phyloP scores from a whole-genome alignment of 2,329 filamentous ascomycete genomes.

The Pestalotiopsis fici region DNA sequence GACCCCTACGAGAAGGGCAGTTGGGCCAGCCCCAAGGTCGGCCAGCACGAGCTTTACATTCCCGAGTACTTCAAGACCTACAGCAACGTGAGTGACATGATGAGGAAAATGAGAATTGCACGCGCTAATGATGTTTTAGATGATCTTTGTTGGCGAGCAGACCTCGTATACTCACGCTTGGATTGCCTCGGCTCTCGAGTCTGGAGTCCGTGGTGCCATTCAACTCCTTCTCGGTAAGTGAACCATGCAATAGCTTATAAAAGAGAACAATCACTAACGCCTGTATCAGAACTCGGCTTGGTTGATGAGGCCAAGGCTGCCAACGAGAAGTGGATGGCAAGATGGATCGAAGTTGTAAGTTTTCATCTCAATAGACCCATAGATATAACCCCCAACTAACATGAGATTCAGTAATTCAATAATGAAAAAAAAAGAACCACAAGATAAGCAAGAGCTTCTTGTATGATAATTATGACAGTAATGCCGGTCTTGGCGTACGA shows the following conservation, averaged over 20 bases:
- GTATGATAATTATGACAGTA: background rate
- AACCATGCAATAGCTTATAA: too few relatives aligned
- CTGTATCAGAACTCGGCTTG: conserved; percentile 62
- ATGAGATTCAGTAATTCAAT: too few relatives aligned
- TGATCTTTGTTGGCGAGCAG: conserved; percentile 72
- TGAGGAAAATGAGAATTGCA: background rate
- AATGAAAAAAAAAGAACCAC: too few relatives aligned
- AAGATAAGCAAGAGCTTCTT: too few relatives aligned
- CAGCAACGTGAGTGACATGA: conserved; percentile 44
- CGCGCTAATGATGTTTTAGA: conserved; percentile 30
- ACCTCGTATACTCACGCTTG: conserved; percentile 73
- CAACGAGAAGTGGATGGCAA: conserved; percentile 67
- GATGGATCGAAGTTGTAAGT: conserved; percentile 57
- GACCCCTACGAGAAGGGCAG: conserved; percentile 63
- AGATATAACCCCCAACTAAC: too few relatives aligned
- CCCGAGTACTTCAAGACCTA: conserved; percentile 75
- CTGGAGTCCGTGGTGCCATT: conserved; percentile 63
- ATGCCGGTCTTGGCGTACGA: background rate
- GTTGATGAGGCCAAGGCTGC: conserved; percentile 70
- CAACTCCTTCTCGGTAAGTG: conserved; percentile 68
- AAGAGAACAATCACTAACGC: too few relatives aligned
- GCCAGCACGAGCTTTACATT: conserved; percentile 70
- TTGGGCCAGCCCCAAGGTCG: conserved; percentile 62
- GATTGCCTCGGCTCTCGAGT: conserved; percentile 69
- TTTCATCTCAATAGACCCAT: too few relatives aligned